phyloP scores from a whole-genome alignment of 495 filamentous ascomycete genomes.

The Trichoderma reesei region DNA sequence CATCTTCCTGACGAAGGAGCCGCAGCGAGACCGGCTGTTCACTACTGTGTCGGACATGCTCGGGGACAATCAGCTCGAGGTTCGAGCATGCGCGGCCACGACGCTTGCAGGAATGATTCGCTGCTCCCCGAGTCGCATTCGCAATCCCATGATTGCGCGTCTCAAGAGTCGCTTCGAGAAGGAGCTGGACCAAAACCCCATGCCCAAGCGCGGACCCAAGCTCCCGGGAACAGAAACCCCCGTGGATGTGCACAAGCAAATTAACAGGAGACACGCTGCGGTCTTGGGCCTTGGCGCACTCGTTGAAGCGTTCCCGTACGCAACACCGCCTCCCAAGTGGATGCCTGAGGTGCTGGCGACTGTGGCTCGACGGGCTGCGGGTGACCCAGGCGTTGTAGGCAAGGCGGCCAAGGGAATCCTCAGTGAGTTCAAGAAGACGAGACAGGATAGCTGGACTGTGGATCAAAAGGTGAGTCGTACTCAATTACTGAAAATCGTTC shows the following conservation, averaged over 20 bases:
- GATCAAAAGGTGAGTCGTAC: constrained; percentile 77
- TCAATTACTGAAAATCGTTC: neutral
- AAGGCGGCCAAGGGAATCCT: constrained; percentile 95
- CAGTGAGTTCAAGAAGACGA: constrained; percentile 98
- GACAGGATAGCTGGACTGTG: constrained; percentile 97
- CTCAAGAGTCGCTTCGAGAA: constrained; percentile 72
- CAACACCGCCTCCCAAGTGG: constrained; percentile 83
- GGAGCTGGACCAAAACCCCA: constrained; percentile 67
- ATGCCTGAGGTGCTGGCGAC: constrained; percentile 87
- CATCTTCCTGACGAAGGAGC: constrained; percentile 77
- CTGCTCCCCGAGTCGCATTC: constrained; percentile 79
- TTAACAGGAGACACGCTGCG: constrained; percentile 78
- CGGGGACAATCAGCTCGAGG: constrained; percentile 83
- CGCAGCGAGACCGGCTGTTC: constrained; percentile 72
- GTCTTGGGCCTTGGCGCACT: constrained; percentile 86
- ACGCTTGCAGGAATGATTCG: constrained; percentile 97
- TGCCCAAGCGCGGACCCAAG: constrained; percentile 59
- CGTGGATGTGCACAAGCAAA: constrained; percentile 62
- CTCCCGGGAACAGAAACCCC: constrained; percentile 66
- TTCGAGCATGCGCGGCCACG: constrained; percentile 81
- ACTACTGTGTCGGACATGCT: constrained; percentile 90
- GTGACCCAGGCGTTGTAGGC: constrained; percentile 84
- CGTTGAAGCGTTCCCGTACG: constrained; percentile 95
- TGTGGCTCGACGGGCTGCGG: constrained; percentile 74
- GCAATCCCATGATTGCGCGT: constrained; percentile 60